A percentile compares a stretch with the other conserved stretches of the same genome.
Evolutionary conservation across 345 rosid genomes (phyloP).

Genomic region (Erysimum cheiranthoides): DNA sequence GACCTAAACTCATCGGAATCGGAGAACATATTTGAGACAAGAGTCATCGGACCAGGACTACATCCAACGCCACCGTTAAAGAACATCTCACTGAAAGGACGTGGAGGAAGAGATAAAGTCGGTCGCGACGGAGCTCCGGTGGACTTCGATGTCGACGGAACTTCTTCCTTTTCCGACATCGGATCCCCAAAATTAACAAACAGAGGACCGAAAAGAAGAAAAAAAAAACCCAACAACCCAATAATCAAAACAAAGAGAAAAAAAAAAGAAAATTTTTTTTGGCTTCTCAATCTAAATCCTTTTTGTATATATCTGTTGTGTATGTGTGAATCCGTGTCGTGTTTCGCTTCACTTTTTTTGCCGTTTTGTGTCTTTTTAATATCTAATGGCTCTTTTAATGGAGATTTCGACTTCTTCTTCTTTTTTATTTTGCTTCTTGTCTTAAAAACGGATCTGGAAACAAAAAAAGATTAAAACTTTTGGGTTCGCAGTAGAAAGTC

Average conservation of each 20-base stretch:
- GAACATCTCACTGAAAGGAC: conserved; percentile 55
- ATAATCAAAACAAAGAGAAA: conserved; percentile 26
- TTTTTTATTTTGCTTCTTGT: neutral
- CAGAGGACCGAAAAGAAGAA: neutral
- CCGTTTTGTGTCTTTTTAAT: conserved; percentile 28
- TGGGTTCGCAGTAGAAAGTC: conserved; percentile 39
- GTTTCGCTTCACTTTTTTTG: conserved; percentile 43
- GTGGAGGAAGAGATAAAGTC: conserved; percentile 67
- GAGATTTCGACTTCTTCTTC: conserved; percentile 16
- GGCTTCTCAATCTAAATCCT: conserved; percentile 6
- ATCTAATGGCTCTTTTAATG: conserved; percentile 21
- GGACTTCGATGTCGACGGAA: conserved; percentile 47
- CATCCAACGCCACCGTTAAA: conserved; percentile 58
- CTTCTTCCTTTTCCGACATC: conserved; percentile 57
- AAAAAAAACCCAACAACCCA: conserved; percentile 29
- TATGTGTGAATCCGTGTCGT: conserved; percentile 47
- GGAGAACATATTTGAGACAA: conserved; percentile 77
- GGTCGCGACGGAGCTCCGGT: conserved; percentile 55
- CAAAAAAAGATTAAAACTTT: conserved; percentile 19
- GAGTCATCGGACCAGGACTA: conserved; percentile 94
- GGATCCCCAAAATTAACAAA: conserved; percentile 33
- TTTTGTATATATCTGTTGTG: conserved; percentile 42
- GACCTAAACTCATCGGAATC: conserved; percentile 77
- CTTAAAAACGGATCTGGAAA: conserved; percentile 35
- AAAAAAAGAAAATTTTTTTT: neutral